Conservation (phyloP, 2,329 filamentous ascomycete genomes). For the Hyphodiscus sp. region DNA sequence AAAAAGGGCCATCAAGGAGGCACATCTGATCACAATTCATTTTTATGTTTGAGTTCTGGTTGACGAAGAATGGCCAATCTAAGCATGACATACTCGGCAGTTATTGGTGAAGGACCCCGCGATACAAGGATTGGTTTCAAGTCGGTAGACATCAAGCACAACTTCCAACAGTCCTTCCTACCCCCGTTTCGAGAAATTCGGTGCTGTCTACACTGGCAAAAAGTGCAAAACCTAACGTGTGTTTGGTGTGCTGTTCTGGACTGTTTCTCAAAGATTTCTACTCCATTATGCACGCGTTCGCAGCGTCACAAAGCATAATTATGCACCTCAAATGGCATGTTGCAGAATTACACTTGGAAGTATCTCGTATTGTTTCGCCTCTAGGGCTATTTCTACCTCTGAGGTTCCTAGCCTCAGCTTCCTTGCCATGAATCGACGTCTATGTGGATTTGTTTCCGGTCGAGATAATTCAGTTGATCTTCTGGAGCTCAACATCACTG, state of each 20-base stretch:
- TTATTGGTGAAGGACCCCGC: not conserved
- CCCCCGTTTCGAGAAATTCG: not conserved
- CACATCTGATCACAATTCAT: not conserved
- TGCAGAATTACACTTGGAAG: not conserved
- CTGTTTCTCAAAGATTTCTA: not conserved
- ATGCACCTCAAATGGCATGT: not conserved
- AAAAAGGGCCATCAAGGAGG: not conserved
- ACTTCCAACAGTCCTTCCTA: not conserved
- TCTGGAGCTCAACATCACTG: constrained; percentile 65
- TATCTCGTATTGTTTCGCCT: constrained; percentile 1
- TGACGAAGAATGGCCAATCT: too few relatives aligned
- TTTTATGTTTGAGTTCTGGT: not conserved
- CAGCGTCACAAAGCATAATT: not conserved
- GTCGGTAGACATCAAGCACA: not conserved
- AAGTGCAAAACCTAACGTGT: not conserved
- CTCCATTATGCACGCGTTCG: not conserved
- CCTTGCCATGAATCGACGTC: constrained; percentile 9
- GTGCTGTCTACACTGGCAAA: not conserved
- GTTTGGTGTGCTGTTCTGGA: not conserved
- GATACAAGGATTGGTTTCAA: not conserved
- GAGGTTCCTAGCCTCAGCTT: constrained; percentile 10
- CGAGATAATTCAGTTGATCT: constrained; percentile 42
- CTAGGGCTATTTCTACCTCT: not conserved
- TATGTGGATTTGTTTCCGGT: constrained; percentile 8
- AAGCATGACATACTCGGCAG: too few relatives aligned